Base-by-base conservation (phyloP, 176 grass and related monocot species). In the Phyllostachys edulis region DNA sequence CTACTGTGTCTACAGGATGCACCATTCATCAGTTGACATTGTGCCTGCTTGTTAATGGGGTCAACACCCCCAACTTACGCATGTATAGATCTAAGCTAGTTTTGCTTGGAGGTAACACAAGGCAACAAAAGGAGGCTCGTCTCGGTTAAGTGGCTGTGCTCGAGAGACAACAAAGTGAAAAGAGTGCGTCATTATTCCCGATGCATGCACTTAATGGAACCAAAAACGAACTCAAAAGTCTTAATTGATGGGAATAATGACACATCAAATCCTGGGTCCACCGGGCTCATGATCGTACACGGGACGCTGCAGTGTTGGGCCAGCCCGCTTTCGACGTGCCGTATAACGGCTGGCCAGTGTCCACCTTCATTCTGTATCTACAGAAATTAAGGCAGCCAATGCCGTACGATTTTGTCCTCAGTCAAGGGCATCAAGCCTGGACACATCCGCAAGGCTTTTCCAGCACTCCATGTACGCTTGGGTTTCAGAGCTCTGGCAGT, bases 201-300 rank as follows among this genome's bases (percentile, higher is more conserved):
- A 39, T 56, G 80, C 84, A 65, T 86, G 73, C 88, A 71, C 83
- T 45, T 73, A 71, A 77, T 90, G 83, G 83, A 86, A 67, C 74
- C 59, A 68, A 78, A 83, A 79, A 78, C 74, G 49, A 86, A 86
- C 77, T 82, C 44, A 44, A n/a, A 24, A 21, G 38, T 59, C 60
- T 6, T 83, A 86, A 39, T 79, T 73, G n/a, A 18, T 21, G 88
- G 46, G 60, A 86, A 78, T 73, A 83, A 90, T 86, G 79, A 40
- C 73, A 42, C 57, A 39, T 86, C 79, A 24, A 49, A 4, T 45
- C 4, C 10, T 21, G 38, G 69, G 8, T 15, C 88, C 67, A 11
- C 60, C 5, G 47, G 55, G 20, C 73, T 57, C 42, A 41, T 45
- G 26, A 54, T 71, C 88, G 71, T 86, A 78, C 79, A 67, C 57